Percentiles rank a stretch among this genome's conserved stretches.
phyloP scores from a whole-genome alignment of 495 filamentous ascomycete species.

The Filosporella fistucella region DNA sequence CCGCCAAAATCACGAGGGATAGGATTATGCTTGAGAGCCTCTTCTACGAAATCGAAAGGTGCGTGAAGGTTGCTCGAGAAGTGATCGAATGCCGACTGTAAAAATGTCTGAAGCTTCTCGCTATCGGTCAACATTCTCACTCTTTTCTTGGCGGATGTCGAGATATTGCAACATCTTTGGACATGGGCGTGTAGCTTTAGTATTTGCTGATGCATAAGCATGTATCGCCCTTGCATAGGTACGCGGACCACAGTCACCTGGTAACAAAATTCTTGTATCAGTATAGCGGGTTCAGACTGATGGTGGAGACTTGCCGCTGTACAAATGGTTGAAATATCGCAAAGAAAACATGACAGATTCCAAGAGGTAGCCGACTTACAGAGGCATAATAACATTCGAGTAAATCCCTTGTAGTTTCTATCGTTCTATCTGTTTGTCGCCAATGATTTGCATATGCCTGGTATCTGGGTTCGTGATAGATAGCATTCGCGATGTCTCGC shows the following conservation, averaged over 20 bases:
- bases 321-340: too few species aligned
- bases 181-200: conserved; percentile 40
- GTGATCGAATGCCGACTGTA: conserved; percentile 51
- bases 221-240: conserved; percentile 41
- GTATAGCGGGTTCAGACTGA: too few species aligned
- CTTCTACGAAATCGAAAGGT: conserved; percentile 53
- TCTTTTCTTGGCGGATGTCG: conserved; percentile 34
- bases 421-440: conserved; percentile 24
- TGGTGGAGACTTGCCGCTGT: too few species aligned
- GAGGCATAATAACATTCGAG: conserved; percentile 49
- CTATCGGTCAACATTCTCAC: conserved; percentile 43
- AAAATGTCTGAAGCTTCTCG: conserved; percentile 45
- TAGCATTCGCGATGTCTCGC: conserved; percentile 24
- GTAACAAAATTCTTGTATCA: too few species aligned
- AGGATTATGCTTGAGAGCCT: conserved; percentile 38
- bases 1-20: conserved; percentile 47
- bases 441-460: conserved; percentile 31
- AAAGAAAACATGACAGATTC: too few species aligned
- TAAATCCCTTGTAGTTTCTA: conserved; percentile 41
- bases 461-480: conserved; percentile 23
- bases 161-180: conserved; percentile 28
- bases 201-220: conserved; percentile 45
- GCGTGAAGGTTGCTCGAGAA: conserved; percentile 44
- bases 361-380: too few species aligned
- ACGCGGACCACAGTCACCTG: conserved; percentile 46